Evolutionary conservation across 495 filamentous ascomycete genomes (phyloP).

Genomic region (Chaetomidium leptoderma): DNA sequence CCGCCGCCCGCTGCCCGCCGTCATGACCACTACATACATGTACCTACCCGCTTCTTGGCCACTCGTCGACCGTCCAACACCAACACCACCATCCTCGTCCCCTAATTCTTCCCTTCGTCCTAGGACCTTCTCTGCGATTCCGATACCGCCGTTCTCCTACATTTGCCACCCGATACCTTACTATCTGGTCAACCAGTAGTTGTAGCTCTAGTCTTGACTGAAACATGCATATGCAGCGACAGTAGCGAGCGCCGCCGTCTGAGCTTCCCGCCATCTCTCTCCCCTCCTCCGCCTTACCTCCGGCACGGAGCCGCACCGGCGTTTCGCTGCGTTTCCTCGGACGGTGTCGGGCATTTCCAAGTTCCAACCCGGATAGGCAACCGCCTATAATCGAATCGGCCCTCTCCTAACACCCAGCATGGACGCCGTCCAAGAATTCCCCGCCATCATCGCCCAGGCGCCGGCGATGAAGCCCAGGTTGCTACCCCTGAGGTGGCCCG

Average conservation of each 20-base stretch:
- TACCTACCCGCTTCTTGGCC: neutral
- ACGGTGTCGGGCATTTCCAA: neutral
- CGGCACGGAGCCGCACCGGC: neutral
- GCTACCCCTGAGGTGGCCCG: constrained; percentile 30
- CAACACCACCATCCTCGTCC: neutral
- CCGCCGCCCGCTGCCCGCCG: neutral
- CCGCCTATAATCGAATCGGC: neutral
- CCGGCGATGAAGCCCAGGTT: constrained; percentile 26
- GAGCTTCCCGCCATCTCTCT: neutral
- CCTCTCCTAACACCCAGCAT: constrained; percentile 1
- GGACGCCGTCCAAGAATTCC: constrained; percentile 28
- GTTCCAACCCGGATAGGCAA: neutral
- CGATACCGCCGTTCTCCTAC: neutral
- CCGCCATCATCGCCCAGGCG: constrained; percentile 23
- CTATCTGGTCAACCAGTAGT: neutral
- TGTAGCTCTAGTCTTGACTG: neutral
- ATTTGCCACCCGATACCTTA: neutral
- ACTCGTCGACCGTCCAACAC: neutral
- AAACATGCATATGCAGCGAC: constrained; percentile 31
- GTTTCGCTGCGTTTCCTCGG: constrained; percentile 4
- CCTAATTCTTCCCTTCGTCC: neutral
- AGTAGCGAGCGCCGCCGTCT: constrained; percentile 17
- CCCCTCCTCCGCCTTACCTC: neutral
- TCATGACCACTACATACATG: neutral
- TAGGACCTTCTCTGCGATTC: neutral